Evolutionary conservation across 768 basidiomycete species (phyloP).

Genomic region (Tylopilus sp.): DNA sequence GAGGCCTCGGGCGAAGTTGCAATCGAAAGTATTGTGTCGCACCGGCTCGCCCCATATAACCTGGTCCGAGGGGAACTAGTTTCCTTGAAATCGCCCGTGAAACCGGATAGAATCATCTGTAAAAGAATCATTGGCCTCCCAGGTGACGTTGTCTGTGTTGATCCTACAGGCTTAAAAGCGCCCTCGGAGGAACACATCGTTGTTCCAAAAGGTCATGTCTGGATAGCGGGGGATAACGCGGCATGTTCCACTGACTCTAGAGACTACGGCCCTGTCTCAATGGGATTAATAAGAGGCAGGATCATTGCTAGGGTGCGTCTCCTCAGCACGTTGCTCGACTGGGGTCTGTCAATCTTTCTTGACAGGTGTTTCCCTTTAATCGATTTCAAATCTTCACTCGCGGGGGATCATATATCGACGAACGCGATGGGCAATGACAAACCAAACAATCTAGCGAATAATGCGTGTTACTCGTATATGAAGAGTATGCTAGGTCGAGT

Average conservation of each 20-base stretch:
- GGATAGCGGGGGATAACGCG: conserved; percentile 90
- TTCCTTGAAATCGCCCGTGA: conserved; percentile 64
- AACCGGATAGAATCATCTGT: conserved; percentile 67
- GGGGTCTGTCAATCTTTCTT: conserved; percentile 2
- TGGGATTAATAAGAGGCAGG: conserved; percentile 69
- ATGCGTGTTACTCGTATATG: neutral
- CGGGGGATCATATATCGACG: conserved; percentile 20
- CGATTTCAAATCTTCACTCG: conserved; percentile 27
- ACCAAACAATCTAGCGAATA: neutral
- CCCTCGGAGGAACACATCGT: conserved; percentile 70
- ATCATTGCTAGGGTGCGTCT: conserved; percentile 58
- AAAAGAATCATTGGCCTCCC: conserved; percentile 90
- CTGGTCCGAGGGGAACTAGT: conserved; percentile 76
- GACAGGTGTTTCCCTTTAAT: conserved; percentile 29
- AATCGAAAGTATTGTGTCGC: conserved; percentile 59
- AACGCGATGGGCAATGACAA: conserved; percentile 1
- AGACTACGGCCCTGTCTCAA: conserved; percentile 88
- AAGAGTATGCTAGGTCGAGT: neutral
- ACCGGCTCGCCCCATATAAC: conserved; percentile 44
- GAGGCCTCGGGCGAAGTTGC: conserved; percentile 55
- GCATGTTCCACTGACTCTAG: conserved; percentile 83
- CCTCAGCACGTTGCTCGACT: neutral
- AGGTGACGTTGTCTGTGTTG: conserved; percentile 85
- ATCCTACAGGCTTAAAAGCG: conserved; percentile 68
- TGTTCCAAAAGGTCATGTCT: conserved; percentile 83